phyloP scores from a whole-genome alignment of 2,329 filamentous ascomycete species.

The Didymella exigua region DNA sequence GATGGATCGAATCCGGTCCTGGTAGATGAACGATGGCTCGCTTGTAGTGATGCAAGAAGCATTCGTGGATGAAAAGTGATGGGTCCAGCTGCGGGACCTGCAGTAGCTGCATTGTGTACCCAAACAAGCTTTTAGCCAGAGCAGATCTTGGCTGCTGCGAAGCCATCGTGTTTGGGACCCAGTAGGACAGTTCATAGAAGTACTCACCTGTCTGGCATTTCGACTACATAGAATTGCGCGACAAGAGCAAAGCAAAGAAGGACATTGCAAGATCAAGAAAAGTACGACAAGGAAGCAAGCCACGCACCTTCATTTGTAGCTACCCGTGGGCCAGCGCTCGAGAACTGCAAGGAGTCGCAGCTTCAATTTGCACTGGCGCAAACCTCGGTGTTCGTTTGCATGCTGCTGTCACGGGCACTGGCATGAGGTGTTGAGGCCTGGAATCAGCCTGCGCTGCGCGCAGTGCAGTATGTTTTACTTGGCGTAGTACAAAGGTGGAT shows the following conservation, averaged over 20 bases:
- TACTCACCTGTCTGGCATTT: background rate
- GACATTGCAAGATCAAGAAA: slow-evolving; percentile 12
- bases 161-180: background rate
- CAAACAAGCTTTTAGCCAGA: background rate
- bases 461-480: slow-evolving; percentile 7
- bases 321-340: slow-evolving; percentile 16
- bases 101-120: slow-evolving; percentile 3
- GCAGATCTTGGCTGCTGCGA: background rate
- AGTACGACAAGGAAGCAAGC: slow-evolving; percentile 29
- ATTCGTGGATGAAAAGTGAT: background rate
- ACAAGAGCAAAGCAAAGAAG: background rate
- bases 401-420: slow-evolving; percentile 24
- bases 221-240: background rate
- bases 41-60: background rate
- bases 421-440: slow-evolving; percentile 13
- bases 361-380: slow-evolving; percentile 10
- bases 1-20: background rate
- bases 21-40: background rate
- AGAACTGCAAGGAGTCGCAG: slow-evolving; percentile 11
- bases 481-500: slow-evolving; percentile 18
- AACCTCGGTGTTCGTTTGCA: slow-evolving; percentile 7
- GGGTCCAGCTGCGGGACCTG: background rate
- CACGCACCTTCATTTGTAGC: slow-evolving; percentile 36
- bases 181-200: background rate
- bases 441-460: slow-evolving; percentile 1